These are phyloP conservation scores for Isabelozyma rhagii DNA, from an alignment of 805 yeast species.

Conservation along the genomic window DNA sequence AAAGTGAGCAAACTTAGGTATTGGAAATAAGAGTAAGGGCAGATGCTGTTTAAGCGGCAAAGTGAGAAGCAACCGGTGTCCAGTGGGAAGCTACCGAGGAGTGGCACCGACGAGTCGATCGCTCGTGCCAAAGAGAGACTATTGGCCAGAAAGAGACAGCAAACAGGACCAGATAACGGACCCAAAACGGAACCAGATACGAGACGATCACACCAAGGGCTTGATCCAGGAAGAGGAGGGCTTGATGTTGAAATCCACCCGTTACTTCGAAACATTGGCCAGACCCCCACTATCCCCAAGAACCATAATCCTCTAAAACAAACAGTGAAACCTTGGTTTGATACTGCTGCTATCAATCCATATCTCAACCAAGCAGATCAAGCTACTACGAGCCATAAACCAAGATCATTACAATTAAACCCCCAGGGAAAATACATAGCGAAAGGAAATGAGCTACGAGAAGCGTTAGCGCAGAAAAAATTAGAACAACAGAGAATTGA, in stretches of 20 bases:
- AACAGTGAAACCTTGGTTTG: conserved; percentile 25
- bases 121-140: conserved; percentile 7
- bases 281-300: conserved; percentile 12
- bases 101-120: conserved; percentile 3
- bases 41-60: neutral
- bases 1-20: no score
- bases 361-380: conserved; percentile 27
- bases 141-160: neutral
- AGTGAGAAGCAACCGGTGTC: neutral
- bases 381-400: conserved; percentile 11
- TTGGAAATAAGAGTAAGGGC: neutral
- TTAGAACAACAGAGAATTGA: conserved; percentile 15
- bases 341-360: conserved; percentile 34
- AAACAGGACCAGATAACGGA: neutral
- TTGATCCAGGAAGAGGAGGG: conserved; percentile 16
- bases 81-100: neutral
- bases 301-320: conserved; percentile 28
- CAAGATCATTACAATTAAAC: conserved; percentile 49
- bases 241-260: conserved; percentile 37
- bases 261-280: conserved; percentile 23
- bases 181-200: neutral
- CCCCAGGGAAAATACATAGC: conserved; percentile 62
- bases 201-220: conserved; percentile 3
- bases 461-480: conserved; percentile 30
- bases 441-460: conserved; percentile 51